Evolutionary conservation across 257 asterid genomes (phyloP), one percentile per base, ranked within the genome.

Genomic region (Salvia hispanica): DNA sequence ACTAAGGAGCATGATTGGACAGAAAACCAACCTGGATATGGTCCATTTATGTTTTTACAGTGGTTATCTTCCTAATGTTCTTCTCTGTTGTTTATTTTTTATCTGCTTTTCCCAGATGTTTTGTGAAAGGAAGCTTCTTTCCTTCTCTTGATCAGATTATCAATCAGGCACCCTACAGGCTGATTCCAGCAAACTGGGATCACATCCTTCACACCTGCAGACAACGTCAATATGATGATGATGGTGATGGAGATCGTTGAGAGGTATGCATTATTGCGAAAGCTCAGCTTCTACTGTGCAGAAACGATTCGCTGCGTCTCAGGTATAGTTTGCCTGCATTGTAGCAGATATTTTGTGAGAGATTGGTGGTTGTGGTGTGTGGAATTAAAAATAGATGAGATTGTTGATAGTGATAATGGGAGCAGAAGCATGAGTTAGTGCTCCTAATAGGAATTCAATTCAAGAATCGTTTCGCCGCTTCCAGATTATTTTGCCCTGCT

Each of bases 31-130:
- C 68, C 82, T 83, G 63, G 78, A 82, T 72, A 53, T 80, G 64
- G 81, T 77, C 82, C 84, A 69, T 15, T 25, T 83, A 82, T 84
- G 88, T 79, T 58, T 80, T 71, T 86, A 5, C 9, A 39, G 9
- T 5, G 8, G 43, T 56, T 79, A 82, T 82, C 80, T 78, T 59
- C 87, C 82, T 13, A 74, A 80, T 69, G 75, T 80, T 67, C 64
- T 5, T 36, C 45, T 36, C 28, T 34, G 47, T 14, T 37, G 36
- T 53, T 21, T 3, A 4, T 9, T 21, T 36, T n/a, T 53, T 18
- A 53, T 1, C 7, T 9, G 9, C 4, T n/a, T 47, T 47, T n/a
- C 43, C 43, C 43, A 39, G 43, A 6, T 39, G 39, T 39, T 39
- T 7, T 39, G 9, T 39, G 2, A 6, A 6, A 39, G 8, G 7